Evolutionary conservation across 345 rosid genomes (phyloP), one percentile per base, ranked within the genome.

Genomic region (Bruguiera parviflora): DNA sequence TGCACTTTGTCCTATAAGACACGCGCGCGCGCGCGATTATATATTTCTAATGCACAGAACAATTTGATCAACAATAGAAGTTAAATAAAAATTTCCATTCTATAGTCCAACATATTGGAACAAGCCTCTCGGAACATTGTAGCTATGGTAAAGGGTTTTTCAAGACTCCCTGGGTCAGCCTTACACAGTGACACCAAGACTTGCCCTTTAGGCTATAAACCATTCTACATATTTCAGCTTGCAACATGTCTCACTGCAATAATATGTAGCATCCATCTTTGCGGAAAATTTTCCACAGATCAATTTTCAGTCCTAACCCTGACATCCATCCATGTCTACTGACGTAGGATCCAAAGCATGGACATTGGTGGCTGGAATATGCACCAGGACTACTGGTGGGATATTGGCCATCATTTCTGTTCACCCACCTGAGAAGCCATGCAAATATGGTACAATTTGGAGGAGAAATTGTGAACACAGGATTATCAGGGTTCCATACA

Each of bases 391-490:
- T 77, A n/a, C 19, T 77, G 31, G 80, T 77, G 27, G 80, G 80
- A 60, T 77, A 77, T 3, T 77, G 80, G 80, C 80, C 80, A 20
- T 65, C 63, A 1, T 68, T 72, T 39, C 53, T 77, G 69, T 77
- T 77, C 80, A 72, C 70, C 15, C 80, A 77, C 65, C 15, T 77
- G 53, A 72, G 80, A 61, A 65, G 73, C 53, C 77, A 77, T 43
- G 80, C 80, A 32, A 77, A 75, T 49, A 77, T 77, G 80, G 67
- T 77, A 8, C 80, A 77, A 25, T 77, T 77, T 53, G 80, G 80
- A 15, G 80, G 80, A 24, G 80, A 77, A 32, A 64, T 77, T 4
- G 80, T 77, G 73, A 77, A 77, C 60, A 29, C 73, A 0, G 69
- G 80, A 59, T 69, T 74, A 3, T 53, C 73, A 13, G 80, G 80